Evolutionary conservation across 2,329 filamentous ascomycete species (phyloP).

Genomic region (Clarireedia paspali): DNA sequence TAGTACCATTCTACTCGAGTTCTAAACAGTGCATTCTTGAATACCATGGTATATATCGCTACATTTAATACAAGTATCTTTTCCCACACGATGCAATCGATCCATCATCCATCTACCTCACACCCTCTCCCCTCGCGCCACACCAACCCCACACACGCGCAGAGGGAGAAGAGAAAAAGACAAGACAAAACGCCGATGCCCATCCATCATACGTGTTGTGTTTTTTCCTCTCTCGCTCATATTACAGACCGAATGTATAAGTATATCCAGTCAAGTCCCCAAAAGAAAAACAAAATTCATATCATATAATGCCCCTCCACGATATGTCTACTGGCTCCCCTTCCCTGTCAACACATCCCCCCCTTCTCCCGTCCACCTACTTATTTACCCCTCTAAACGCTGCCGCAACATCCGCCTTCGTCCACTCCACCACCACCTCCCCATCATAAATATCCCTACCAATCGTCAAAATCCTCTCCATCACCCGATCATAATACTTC

Average conservation of each 20-base stretch:
- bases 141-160: too few species aligned
- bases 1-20: too few species aligned
- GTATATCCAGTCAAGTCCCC: neutral
- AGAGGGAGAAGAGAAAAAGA: too few species aligned
- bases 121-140: constrained; percentile 16
- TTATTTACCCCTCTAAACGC: constrained; percentile 39
- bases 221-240: constrained; percentile 4
- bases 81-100: constrained; percentile 19
- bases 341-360: too few species aligned
- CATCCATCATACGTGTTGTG: constrained; percentile 34
- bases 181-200: constrained; percentile 38
- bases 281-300: neutral
- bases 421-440: constrained; percentile 59
- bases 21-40: neutral
- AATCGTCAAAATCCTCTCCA: constrained; percentile 50
- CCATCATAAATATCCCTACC: constrained; percentile 58
- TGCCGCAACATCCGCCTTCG: constrained; percentile 52
- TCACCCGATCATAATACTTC: constrained; percentile 53
- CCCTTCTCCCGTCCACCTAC: neutral
- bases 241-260: constrained; percentile 10
- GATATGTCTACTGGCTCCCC: too few species aligned
- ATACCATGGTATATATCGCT: constrained; percentile 7
- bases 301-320: neutral
- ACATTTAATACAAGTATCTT: constrained; percentile 1
- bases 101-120: constrained; percentile 35